Evolutionary conservation across 352 stramenopile species (phyloP).

Genomic region (Phytophthora litchii): DNA sequence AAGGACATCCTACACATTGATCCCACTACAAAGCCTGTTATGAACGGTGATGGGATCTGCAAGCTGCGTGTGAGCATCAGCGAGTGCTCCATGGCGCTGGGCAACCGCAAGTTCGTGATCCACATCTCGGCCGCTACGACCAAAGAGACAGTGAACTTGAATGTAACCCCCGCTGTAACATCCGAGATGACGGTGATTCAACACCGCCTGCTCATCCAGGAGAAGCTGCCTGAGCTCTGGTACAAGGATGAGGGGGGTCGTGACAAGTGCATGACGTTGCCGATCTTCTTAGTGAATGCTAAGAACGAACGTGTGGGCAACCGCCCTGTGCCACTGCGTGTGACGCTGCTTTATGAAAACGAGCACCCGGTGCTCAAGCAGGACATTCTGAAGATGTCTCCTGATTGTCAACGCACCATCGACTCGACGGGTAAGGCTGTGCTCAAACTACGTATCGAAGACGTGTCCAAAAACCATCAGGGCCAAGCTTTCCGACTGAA

Average conservation of each 20-base stretch:
- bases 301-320: slow-evolving; percentile 82
- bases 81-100: slow-evolving; percentile 85
- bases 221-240: slow-evolving; percentile 84
- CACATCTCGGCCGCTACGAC: slow-evolving; percentile 69
- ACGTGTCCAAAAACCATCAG: slow-evolving; percentile 98
- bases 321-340: slow-evolving; percentile 72
- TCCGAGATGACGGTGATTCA: slow-evolving; percentile 87
- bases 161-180: slow-evolving; percentile 69
- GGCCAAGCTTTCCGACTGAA: slow-evolving; percentile 93
- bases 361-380: slow-evolving; percentile 93
- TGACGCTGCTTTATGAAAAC: slow-evolving; percentile 89
- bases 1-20: slow-evolving; percentile 85
- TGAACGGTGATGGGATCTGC: slow-evolving; percentile 86
- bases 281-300: slow-evolving; percentile 78
- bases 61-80: slow-evolving; percentile 81
- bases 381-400: slow-evolving; percentile 93
- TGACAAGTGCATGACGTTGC: slow-evolving; percentile 88
- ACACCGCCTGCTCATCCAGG: slow-evolving; percentile 83
- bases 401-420: slow-evolving; percentile 86
- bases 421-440: slow-evolving; percentile 81
- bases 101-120: slow-evolving; percentile 88
- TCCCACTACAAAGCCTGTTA: slow-evolving; percentile 74
- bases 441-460: slow-evolving; percentile 93
- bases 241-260: slow-evolving; percentile 88
- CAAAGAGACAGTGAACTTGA: slow-evolving; percentile 51